Evolutionary conservation across 805 yeast genomes (phyloP).

Genomic region (Millerozyma miso): DNA sequence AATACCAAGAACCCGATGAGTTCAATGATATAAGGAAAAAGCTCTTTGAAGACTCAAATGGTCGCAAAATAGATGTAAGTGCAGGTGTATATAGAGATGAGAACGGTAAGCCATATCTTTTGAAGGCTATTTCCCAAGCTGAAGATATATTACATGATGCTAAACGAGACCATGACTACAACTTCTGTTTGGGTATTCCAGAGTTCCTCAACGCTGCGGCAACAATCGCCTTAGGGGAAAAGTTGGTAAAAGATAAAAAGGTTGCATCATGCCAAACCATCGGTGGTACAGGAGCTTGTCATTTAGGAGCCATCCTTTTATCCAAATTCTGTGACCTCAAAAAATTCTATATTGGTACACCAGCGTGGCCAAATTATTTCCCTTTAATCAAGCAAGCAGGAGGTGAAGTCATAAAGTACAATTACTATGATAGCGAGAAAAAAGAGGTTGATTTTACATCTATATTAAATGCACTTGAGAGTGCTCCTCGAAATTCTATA

Average conservation of each 20-base stretch:
- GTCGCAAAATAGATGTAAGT: constrained; percentile 34
- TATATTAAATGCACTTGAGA: constrained; percentile 20
- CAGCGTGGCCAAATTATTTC: constrained; percentile 38
- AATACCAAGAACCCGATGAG: not conserved
- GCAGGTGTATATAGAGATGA: constrained; percentile 46
- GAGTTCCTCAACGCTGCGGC: constrained; percentile 33
- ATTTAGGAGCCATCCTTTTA: constrained; percentile 29
- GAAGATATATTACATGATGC: constrained; percentile 26
- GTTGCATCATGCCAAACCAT: constrained; percentile 36
- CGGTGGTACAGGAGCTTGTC: constrained; percentile 41
- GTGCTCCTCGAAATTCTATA: constrained; percentile 29
- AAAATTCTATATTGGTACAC: constrained; percentile 32
- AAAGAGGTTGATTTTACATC: constrained; percentile 27
- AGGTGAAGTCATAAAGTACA: constrained; percentile 20
- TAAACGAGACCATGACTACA: constrained; percentile 45
- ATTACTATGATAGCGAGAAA: constrained; percentile 27
- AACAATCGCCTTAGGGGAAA: constrained; percentile 31
- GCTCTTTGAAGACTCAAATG: not conserved
- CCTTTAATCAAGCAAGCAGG: constrained; percentile 32
- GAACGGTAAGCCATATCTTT: constrained; percentile 30
- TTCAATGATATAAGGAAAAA: not conserved
- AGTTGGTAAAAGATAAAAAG: constrained; percentile 17
- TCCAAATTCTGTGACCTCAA: constrained; percentile 20
- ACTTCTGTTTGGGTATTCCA: constrained; percentile 38
- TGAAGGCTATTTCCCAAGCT: constrained; percentile 36